A percentile compares a stretch with the other conserved stretches of the same genome.
These are phyloP conservation scores for Xanthoparmelia taractica DNA, from an alignment of 495 filamentous ascomycete genomes.

Conservation along the genomic window DNA sequence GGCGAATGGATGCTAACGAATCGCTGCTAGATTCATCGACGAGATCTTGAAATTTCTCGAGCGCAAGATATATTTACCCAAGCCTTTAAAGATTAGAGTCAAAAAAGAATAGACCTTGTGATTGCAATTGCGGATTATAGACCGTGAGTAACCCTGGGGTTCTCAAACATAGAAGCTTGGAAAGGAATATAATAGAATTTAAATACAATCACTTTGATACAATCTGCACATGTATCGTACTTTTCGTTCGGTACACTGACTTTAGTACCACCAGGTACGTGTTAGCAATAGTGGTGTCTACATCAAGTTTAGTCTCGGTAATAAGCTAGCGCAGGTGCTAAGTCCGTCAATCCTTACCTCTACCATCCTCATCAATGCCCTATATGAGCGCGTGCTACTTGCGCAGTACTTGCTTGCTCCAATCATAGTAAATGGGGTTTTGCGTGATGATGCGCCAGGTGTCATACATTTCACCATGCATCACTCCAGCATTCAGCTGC, in stretches of 20 bases:
- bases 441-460: not conserved
- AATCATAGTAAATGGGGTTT: not conserved
- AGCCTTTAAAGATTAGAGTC: conserved; percentile 22
- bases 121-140: conserved; percentile 1
- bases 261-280: too few species aligned
- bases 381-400: not conserved
- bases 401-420: not conserved
- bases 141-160: not conserved
- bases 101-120: conserved; percentile 25
- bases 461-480: conserved; percentile 4
- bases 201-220: not conserved
- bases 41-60: conserved; percentile 80
- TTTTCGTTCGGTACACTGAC: too few species aligned
- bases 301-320: not conserved
- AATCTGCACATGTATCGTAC: too few species aligned
- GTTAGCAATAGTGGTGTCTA: not conserved
- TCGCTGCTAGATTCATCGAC: conserved; percentile 65
- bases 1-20: conserved; percentile 7
- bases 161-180: conserved; percentile 7
- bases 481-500: conserved; percentile 7
- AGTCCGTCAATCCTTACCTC: too few species aligned
- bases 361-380: too few species aligned
- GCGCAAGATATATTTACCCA: conserved; percentile 47
- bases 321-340: not conserved
- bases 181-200: not conserved